A percentile compares a stretch with the other conserved stretches of the same genome.
phyloP scores from a whole-genome alignment of 352 stramenopile species.

The Phytophthora aleatoria region DNA sequence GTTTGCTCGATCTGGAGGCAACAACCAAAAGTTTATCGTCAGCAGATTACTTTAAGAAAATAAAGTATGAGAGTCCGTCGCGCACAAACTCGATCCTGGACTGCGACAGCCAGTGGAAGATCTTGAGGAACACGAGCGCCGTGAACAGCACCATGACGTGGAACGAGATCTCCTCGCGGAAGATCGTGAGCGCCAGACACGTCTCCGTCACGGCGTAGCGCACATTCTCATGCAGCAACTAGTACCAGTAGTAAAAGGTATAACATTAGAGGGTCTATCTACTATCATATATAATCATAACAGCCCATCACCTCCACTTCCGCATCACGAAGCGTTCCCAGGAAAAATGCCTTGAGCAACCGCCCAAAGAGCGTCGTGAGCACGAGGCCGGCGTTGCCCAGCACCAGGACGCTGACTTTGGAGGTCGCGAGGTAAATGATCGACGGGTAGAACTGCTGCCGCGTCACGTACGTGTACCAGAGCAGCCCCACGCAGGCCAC shows the following conservation, averaged over 20 bases:
- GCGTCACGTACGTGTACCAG: slow-evolving; percentile 93
- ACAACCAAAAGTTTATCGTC: neutral
- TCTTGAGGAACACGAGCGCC: slow-evolving; percentile 95
- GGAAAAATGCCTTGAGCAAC: slow-evolving; percentile 89
- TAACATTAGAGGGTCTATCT: slow-evolving; percentile 4
- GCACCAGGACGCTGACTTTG: slow-evolving; percentile 95
- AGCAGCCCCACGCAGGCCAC: slow-evolving; percentile 83
- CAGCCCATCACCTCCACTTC: slow-evolving; percentile 69
- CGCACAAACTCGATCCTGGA: slow-evolving; percentile 88
- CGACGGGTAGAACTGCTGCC: slow-evolving; percentile 97
- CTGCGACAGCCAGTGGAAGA: slow-evolving; percentile 93
- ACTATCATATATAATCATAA: slow-evolving; percentile 12
- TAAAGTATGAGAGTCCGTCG: slow-evolving; percentile 16
- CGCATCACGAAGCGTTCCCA: slow-evolving; percentile 77
- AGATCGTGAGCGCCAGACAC: slow-evolving; percentile 99
- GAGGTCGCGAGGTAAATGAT: slow-evolving; percentile 97
- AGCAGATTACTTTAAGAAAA: slow-evolving; percentile 14
- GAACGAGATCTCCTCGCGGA: slow-evolving; percentile 96
- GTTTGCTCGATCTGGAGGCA: slow-evolving; percentile 83
- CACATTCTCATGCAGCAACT: slow-evolving; percentile 96
- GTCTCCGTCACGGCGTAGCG: slow-evolving; percentile 98
- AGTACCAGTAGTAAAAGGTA: slow-evolving; percentile 12
- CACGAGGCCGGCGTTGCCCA: slow-evolving; percentile 95
- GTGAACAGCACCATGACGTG: slow-evolving; percentile 96
- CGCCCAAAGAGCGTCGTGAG: slow-evolving; percentile 83